phyloP scores from a whole-genome alignment of 1,284 basidiomycete genomes.

The Sporisorium exsertum region DNA sequence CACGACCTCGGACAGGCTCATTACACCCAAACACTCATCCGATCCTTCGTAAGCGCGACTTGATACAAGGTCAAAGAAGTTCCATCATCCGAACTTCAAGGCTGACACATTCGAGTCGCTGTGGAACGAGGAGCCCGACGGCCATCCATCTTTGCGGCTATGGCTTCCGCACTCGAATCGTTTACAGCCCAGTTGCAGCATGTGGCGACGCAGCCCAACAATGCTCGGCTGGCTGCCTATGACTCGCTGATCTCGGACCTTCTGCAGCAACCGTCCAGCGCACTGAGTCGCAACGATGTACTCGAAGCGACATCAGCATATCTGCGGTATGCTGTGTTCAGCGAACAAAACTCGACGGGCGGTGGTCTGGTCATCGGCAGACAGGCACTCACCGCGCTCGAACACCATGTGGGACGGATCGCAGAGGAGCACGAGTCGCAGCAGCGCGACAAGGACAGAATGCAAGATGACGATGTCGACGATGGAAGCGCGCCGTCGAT shows the following conservation, averaged over 20 bases:
- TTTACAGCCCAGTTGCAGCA: conserved; percentile 36
- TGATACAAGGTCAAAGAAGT: neutral
- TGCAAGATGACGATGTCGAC: conserved; percentile 33
- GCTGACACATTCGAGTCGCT: neutral
- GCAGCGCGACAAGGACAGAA: conserved; percentile 36
- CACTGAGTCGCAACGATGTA: conserved; percentile 27
- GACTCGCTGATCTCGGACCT: conserved; percentile 28
- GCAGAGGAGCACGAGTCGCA: conserved; percentile 76
- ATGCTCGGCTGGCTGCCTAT: conserved; percentile 25
- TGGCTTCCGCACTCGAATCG: conserved; percentile 20
- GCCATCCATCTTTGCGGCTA: neutral
- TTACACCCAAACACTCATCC: neutral
- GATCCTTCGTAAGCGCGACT: neutral
- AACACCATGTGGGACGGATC: conserved; percentile 70
- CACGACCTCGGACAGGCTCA: neutral
- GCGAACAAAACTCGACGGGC: conserved; percentile 73
- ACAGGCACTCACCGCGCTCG: conserved; percentile 84
- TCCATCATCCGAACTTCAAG: neutral
- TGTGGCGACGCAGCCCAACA: conserved; percentile 40
- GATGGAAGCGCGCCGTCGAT: conserved; percentile 37
- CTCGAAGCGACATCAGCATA: conserved; percentile 70
- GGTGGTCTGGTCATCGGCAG: conserved; percentile 85
- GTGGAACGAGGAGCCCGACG: neutral
- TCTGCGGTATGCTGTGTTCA: conserved; percentile 81
- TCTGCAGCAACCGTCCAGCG: conserved; percentile 24